Evolutionary conservation across 371 early-diverging fungal genomes (phyloP), one percentile per base, ranked within the genome.

Genomic region (Mortierella sp.): DNA sequence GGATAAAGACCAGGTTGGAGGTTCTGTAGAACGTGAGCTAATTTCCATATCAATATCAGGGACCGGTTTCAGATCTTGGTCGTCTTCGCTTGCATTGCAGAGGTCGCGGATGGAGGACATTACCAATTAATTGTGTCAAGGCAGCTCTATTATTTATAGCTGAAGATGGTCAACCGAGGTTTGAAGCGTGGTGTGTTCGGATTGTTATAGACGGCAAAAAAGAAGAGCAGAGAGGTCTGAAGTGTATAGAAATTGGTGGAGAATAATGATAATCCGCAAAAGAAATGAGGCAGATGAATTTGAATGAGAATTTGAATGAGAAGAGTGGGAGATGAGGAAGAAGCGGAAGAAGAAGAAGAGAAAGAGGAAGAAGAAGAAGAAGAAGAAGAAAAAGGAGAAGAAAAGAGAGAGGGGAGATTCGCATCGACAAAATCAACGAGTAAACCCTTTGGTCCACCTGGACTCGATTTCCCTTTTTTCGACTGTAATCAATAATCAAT

Each of bases 401-500:
- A 54, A 37, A 42, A 55, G 8, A 42, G 28, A 13, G 51, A 29
- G n/a, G 28, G 28, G 61, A 49, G 42, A 60, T 32, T 28, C 53
- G 63, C 17, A 53, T 51, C 53, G 53, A 53, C 51, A 32, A 53
- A 63, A 53, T 22, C 43, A 28, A 31, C 29, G 29, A 43, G 26
- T 43, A 37, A 28, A 15, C 26, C 19, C 28, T 43, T 40, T 17
- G 2, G 63, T 63, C 70, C 70, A 64, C 64, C 70, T 70, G 70
- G 70, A 70, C 70, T 70, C 64, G 37, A 63, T 47, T 70, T 70
- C 58, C 70, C 64, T 70, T 70, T 55, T 70, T 70, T 34, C 35
- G 53, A 40, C 68, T 53, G 23, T 60, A 60, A 12, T 60, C 43
- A 43, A 28, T 63, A 40, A 15, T 40, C 40, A 40, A 40, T 34